These are phyloP conservation scores for Neostapfia colusana DNA, from an alignment of 176 grass and related monocot species.

Conservation along the genomic window DNA sequence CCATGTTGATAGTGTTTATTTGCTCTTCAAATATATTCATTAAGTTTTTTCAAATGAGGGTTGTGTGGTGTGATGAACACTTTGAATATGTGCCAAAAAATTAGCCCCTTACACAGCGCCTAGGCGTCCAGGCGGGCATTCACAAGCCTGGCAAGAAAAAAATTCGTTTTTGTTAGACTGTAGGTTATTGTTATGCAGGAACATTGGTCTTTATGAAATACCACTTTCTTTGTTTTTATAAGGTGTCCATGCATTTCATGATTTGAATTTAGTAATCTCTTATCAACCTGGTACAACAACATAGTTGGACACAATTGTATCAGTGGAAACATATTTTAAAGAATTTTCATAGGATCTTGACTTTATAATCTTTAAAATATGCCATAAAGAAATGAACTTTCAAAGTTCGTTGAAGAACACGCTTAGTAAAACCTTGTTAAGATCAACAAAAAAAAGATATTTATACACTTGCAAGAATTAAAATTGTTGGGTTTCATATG, in stretches of 20 bases:
- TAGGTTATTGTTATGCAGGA: conserved; percentile 14
- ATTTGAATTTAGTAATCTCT: neutral
- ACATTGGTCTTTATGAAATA: neutral
- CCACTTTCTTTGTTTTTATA: neutral
- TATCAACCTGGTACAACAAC: neutral
- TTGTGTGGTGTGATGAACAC: no score
- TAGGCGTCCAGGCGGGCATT: no score
- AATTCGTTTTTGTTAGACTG: neutral
- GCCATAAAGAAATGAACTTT: neutral
- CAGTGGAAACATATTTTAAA: neutral
- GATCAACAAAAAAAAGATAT: neutral
- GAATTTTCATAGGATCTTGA: neutral
- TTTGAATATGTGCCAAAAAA: no score
- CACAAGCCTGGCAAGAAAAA: no score
- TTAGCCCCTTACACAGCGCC: no score
- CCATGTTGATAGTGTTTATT: no score
- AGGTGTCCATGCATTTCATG: neutral
- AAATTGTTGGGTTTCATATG: no score
- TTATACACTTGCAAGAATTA: no score
- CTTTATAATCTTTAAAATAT: neutral
- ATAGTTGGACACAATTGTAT: neutral
- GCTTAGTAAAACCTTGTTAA: neutral
- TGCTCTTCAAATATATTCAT: no score
- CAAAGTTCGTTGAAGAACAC: neutral
- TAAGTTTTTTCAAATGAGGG: no score